Evolutionary conservation across 768 basidiomycete species (phyloP).

Genomic region (Mrakia frigida): DNA sequence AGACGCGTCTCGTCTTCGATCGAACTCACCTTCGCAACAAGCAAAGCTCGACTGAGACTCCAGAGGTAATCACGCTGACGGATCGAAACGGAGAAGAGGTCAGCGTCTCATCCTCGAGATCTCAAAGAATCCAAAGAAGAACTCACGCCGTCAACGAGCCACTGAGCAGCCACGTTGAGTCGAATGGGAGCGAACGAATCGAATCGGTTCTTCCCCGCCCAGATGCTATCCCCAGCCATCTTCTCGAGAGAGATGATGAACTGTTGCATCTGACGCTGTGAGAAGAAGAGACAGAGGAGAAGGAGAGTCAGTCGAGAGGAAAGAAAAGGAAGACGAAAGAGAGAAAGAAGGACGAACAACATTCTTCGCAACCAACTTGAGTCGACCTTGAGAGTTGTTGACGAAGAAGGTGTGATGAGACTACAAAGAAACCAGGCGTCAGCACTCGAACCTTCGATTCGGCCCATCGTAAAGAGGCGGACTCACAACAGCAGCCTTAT

Average conservation of each 20-base stretch:
- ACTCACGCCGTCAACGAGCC: slow-evolving; percentile 93
- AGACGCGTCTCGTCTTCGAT: not conserved
- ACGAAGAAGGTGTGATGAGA: slow-evolving; percentile 91
- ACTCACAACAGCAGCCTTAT: slow-evolving; percentile 33
- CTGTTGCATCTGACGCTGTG: slow-evolving; percentile 88
- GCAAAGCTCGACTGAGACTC: slow-evolving; percentile 87
- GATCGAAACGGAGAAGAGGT: slow-evolving; percentile 21
- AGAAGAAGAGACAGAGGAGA: not conserved
- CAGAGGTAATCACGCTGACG: slow-evolving; percentile 91
- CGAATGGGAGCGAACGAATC: slow-evolving; percentile 69
- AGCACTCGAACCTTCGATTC: too few species aligned
- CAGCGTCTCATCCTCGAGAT: not conserved
- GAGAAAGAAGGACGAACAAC: slow-evolving; percentile 53
- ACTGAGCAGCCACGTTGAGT: slow-evolving; percentile 88
- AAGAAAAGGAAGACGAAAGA: not conserved
- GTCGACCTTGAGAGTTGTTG: slow-evolving; percentile 77
- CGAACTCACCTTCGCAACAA: slow-evolving; percentile 60
- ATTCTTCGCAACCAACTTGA: slow-evolving; percentile 81
- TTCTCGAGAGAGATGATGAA: slow-evolving; percentile 89
- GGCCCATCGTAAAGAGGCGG: not conserved
- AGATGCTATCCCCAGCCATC: slow-evolving; percentile 68
- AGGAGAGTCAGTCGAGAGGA: not conserved
- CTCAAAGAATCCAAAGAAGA: not conserved
- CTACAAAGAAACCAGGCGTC: not conserved
- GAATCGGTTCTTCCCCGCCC: slow-evolving; percentile 63